phyloP scores from a whole-genome alignment of 2,329 filamentous ascomycete species.

The Malbranchea cinnamomea region DNA sequence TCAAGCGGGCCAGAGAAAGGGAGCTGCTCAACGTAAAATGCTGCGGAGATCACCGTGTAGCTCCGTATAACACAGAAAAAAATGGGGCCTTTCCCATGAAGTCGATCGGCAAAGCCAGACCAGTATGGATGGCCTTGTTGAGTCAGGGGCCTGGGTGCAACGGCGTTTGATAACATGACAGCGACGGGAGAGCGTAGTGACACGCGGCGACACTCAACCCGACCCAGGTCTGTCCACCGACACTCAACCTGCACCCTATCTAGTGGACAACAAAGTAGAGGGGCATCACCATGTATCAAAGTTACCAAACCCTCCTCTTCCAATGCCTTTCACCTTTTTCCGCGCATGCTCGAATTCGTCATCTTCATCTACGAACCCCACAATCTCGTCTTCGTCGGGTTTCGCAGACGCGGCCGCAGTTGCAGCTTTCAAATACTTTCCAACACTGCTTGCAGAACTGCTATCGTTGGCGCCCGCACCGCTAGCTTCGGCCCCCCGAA shows the following conservation, averaged over 20 bases:
- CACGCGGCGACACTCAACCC: background rate
- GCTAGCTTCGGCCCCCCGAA: conserved; percentile 50
- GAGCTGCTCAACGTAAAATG: no score
- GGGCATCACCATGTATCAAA: conserved; percentile 74
- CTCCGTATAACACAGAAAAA: no score
- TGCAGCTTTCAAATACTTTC: conserved; percentile 68
- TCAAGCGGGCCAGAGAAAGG: no score
- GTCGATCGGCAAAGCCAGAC: background rate
- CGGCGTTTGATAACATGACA: no score
- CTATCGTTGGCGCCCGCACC: conserved; percentile 27
- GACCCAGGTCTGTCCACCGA: no score
- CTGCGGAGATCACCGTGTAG: no score
- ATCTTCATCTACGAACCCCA: conserved; percentile 47
- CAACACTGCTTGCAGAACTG: conserved; percentile 40
- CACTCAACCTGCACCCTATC: no score
- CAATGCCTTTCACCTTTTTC: conserved; percentile 58
- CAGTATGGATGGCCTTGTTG: no score
- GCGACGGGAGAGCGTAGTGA: no score
- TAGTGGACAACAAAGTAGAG: no score
- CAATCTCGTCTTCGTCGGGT: conserved; percentile 40
- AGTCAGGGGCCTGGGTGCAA: no score
- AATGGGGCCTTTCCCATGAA: no score
- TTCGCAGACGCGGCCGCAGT: conserved; percentile 13
- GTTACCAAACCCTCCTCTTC: conserved; percentile 66
- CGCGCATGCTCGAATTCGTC: conserved; percentile 50